A percentile compares a stretch with the other conserved stretches of the same genome.
Conservation (phyloP, 352 stramenopile genomes). For the Phytophthora multivora region DNA sequence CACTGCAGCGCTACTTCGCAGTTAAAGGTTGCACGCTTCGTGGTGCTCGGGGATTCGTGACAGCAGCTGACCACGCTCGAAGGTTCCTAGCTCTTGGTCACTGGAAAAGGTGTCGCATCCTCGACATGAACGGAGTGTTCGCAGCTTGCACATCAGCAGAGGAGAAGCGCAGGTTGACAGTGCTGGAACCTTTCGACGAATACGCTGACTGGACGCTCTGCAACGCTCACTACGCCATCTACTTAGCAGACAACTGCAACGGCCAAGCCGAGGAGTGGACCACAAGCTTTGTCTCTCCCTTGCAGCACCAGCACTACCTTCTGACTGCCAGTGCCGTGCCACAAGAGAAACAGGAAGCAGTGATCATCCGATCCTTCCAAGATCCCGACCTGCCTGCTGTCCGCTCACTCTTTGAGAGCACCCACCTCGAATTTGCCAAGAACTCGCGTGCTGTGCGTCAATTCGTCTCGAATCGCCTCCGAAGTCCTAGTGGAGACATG, state of each 20-base stretch:
- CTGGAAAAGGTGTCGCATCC: conserved; percentile 52
- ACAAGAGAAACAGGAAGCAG: conserved; percentile 3
- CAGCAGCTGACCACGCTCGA: conserved; percentile 42
- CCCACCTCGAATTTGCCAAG: conserved; percentile 56
- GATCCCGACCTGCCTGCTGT: conserved; percentile 44
- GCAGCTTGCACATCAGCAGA: conserved; percentile 30
- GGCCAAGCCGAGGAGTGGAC: conserved; percentile 38
- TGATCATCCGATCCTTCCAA: conserved; percentile 61
- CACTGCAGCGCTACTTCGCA: conserved; percentile 65
- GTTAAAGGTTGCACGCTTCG: conserved; percentile 73
- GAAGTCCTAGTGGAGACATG: conserved; percentile 52
- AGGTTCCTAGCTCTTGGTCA: conserved; percentile 33
- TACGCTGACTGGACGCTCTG: conserved; percentile 66
- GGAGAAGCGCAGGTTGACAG: conserved; percentile 54
- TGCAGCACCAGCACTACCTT: conserved; percentile 23
- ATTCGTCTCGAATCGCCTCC: conserved; percentile 66
- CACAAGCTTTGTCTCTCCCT: conserved; percentile 13
- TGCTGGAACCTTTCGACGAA: conserved; percentile 73
- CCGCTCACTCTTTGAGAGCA: conserved; percentile 64
- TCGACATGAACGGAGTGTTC: conserved; percentile 76
- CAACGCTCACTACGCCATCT: conserved; percentile 74
- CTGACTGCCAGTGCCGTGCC: conserved; percentile 20
- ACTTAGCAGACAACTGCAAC: conserved; percentile 46
- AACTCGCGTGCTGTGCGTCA: conserved; percentile 66
- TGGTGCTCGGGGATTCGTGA: conserved; percentile 41